phyloP scores from a whole-genome alignment of 2,329 filamentous ascomycete species.

The Epichloe festucae region DNA sequence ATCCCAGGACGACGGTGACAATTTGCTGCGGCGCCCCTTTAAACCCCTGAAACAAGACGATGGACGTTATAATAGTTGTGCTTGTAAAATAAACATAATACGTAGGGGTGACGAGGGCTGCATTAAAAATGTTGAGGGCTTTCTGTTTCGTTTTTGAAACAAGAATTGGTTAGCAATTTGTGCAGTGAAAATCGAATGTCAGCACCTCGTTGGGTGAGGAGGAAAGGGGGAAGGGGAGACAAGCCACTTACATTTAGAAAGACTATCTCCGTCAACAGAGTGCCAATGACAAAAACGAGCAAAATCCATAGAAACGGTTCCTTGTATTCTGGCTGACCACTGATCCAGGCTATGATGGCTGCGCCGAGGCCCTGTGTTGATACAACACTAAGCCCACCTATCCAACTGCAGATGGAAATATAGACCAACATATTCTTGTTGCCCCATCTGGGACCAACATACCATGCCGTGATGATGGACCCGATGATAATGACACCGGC shows the following conservation, averaged over 20 bases:
- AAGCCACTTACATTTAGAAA: constrained; percentile 69
- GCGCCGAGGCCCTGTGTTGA: constrained; percentile 86
- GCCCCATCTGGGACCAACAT: constrained; percentile 74
- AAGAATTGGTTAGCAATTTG: neutral
- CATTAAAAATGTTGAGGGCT: constrained; percentile 95
- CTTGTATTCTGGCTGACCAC: constrained; percentile 79
- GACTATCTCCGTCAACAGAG: constrained; percentile 84
- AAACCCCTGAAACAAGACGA: constrained; percentile 86
- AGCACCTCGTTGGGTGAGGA: no score
- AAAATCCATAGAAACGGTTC: constrained; percentile 95
- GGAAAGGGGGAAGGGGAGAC: no score
- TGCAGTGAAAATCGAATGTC: no score
- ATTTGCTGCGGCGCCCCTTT: constrained; percentile 74
- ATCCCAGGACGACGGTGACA: constrained; percentile 81
- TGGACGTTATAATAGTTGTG: constrained; percentile 86
- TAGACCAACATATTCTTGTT: constrained; percentile 98
- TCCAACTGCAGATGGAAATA: constrained; percentile 87
- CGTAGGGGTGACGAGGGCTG: constrained; percentile 89
- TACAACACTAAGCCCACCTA: constrained; percentile 89
- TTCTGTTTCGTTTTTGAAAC: constrained; percentile 48
- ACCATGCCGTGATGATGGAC: constrained; percentile 59
- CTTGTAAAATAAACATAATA: constrained; percentile 99
- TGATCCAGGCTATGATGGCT: constrained; percentile 76
- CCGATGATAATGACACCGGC: constrained; percentile 71
- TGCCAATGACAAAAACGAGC: constrained; percentile 79